Evolutionary conservation across 1,284 basidiomycete species (phyloP), one percentile per base, ranked within the genome.

Genomic region (Chondrostereum purpureum): DNA sequence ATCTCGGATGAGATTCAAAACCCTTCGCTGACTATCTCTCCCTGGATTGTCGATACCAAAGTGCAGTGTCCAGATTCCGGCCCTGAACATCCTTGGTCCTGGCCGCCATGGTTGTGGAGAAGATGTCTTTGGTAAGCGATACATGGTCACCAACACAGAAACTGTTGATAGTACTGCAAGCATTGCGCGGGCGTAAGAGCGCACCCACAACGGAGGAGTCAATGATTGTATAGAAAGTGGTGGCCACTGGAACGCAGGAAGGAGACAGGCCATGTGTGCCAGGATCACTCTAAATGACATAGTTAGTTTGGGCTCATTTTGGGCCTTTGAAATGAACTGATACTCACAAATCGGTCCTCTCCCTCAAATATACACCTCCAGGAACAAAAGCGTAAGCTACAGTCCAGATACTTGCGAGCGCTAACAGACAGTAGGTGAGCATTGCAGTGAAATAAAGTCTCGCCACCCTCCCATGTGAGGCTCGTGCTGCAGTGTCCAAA

Each of bases 381-480:
- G 92, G 92, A 2, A 96, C 90, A 56, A 96, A 96, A 0, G 92
- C 93, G 64, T 97, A 96, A 0, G 93, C 93, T 39, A 92, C 90
- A 0, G 92, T 93, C 64, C 89, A 82, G 4, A 87, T 78, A 49
- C 80, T 84, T 19, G 80, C 77, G 14, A 92, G 70, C 48, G 78
- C 79, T 43, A 92, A 66, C 23, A 90, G 31, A 47, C 75, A 74
- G 46, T 83, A 81, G 11, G 82, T 64, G n/a, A 82, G 56, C 64
- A 86, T 77, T 5, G 80, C 78, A 2, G 68, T 61, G 33, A 75
- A 77, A 51, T 77, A 77, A 3, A 73, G 75, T 49, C 64, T 68
- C 13, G 68, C 75, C 0, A 72, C 59, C 16, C 60, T 58, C n/a
- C 59, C 57, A 8, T 31, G 8, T n/a, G 27, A 31, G 21, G 60